Base-by-base conservation (phyloP, 768 basidiomycete genomes). In the Boletus sp. region DNA sequence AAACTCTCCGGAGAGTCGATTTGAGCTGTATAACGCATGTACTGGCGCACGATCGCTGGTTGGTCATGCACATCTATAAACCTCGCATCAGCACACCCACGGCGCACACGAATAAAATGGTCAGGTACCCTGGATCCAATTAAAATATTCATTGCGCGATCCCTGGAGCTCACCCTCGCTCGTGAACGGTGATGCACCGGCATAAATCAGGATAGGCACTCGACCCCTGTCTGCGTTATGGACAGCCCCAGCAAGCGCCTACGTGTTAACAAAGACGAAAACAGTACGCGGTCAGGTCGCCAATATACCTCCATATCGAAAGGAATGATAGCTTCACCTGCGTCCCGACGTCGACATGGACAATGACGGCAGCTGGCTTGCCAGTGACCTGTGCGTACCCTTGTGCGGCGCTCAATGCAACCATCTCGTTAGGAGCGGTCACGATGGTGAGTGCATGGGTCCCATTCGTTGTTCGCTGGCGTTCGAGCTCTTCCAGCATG, bases 391-490 rank as follows among this genome's bases (percentile, higher is more conserved):
- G 84, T 0, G 82, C 83, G 62, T 84, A 49, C 1, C 85, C 88
- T 52, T 90, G 88, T 0, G 88, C 89, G 12, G 84, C 83, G 58
- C 80, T 86, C 42, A 90, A 67, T 0, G 85, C 89, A 5, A 89
- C 88, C 83, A 88, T 88, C 64, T 90, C 89, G 55, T 87, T 89
- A 0, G 88, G 87, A 56, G 83, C 86, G 3, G 83, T 89, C 20
- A 90, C 74, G 47, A 90, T 79, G 56, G 76, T 68, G n/a, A 80
- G 76, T 3, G 70, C 51, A 1, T 80, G 79, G 20, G 68, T 59
- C 3, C 76, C 75, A 29, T 67, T 42, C 7, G 63, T 52, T 6
- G 68, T 64, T 3, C 83, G 77, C 58, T 87, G 83, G 18, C 83
- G 74, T 53, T 81, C 79, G 10, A 90, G 76, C 32, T 89, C 88